Conservation (phyloP, 495 filamentous ascomycete species). For the Jackrogersella minutella region DNA sequence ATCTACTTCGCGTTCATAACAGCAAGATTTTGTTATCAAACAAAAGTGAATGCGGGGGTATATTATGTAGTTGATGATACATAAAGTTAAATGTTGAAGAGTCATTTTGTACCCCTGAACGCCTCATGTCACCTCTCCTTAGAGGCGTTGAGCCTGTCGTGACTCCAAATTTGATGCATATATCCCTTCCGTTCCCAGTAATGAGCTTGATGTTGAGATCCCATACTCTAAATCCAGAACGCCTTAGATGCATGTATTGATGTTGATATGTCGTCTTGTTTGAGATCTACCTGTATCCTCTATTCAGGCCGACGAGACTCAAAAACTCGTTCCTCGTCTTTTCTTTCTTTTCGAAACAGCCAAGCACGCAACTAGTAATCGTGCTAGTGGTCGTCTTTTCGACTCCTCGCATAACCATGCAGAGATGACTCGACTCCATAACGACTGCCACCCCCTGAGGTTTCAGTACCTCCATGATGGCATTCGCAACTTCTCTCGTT, state of each 20-base stretch:
- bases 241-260: slow-evolving; percentile 24
- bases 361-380: slow-evolving; percentile 95
- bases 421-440: slow-evolving; percentile 97
- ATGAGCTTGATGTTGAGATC: slow-evolving; percentile 47
- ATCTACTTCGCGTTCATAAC: no score
- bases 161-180: slow-evolving; percentile 19
- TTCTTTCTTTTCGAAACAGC: slow-evolving; percentile 88
- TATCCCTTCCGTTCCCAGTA: slow-evolving; percentile 10
- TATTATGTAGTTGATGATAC: slow-evolving; percentile 32
- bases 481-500: slow-evolving; percentile 95
- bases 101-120: slow-evolving; percentile 11
- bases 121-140: slow-evolving; percentile 7
- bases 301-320: slow-evolving; percentile 73
- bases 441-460: slow-evolving; percentile 96
- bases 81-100: slow-evolving; percentile 32
- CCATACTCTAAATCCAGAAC: slow-evolving; percentile 33
- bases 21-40: not conserved
- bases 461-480: slow-evolving; percentile 88
- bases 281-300: slow-evolving; percentile 47
- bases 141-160: slow-evolving; percentile 32
- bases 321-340: slow-evolving; percentile 96
- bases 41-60: not conserved
- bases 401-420: slow-evolving; percentile 97
- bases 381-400: slow-evolving; percentile 88
- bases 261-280: not conserved